Evolutionary conservation across 1,284 basidiomycete genomes (phyloP), one percentile per base, ranked within the genome.

Genomic region (Schizopora paradoxa): DNA sequence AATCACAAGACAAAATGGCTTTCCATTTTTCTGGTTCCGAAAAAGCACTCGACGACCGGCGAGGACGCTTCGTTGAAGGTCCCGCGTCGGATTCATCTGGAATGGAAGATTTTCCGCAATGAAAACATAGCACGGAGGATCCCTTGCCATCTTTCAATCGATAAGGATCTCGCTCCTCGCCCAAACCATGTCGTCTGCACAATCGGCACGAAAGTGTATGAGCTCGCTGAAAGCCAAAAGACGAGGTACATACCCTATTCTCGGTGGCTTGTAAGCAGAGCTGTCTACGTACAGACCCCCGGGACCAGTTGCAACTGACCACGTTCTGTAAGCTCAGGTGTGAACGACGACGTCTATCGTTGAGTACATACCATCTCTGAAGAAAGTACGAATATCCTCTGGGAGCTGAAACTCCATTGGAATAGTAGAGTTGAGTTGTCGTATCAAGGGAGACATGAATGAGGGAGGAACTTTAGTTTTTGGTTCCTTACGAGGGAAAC

Each of bases 111-210:
- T 78, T 82, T 27, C 89, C 86, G 61, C 94, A 98, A 48, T 75
- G 79, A 70, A 87, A 97, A 65, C 95, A 99, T 26, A 94, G 69
- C 6, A 97, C 80, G 1, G 85, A 77, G 0, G 76, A 73, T 4
- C 88, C 85, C 58, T 87, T 91, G 56, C 83, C 79, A 65, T 97
- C 94, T 60, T 86, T 88, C 40, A 95, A 69, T 45, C 88, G 81
- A 67, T 86, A 82, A 6, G 90, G 82, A 65, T 99, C 96, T 31
- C 94, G 85, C 49, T 94, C 91, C 60, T 98, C 96, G 27, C 88
- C 66, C 56, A 89, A 82, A 8, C 91, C 92, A 59, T 86, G 84
- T 29, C 91, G 90, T 62, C 92, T 95, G 56, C n/a, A 51, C 41
- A 40, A 25, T n/a, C 29, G 36, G 18, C 10, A 14, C 14, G 33